phyloP scores from a whole-genome alignment of 306 rosid species.

The Castanospermum australe region DNA sequence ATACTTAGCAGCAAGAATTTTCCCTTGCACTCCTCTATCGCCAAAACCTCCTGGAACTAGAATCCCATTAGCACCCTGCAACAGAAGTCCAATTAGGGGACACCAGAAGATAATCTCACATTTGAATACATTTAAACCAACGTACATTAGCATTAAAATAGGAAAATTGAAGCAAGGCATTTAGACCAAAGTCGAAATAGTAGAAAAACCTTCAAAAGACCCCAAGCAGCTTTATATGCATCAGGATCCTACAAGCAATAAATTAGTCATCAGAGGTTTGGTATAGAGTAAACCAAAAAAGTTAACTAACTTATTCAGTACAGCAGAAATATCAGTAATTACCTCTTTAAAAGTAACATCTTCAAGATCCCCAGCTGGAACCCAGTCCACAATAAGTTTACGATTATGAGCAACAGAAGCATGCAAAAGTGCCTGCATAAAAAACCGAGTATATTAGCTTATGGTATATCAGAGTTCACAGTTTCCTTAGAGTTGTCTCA shows the following conservation, averaged over 20 bases:
- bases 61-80: slow-evolving; percentile 86
- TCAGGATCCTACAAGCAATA: slow-evolving; percentile 56
- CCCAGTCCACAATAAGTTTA: slow-evolving; percentile 74
- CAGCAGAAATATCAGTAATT: slow-evolving; percentile 6
- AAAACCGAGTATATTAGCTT: slow-evolving; percentile 17
- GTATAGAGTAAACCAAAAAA: not conserved
- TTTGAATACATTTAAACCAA: not conserved
- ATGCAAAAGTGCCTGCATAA: slow-evolving; percentile 73
- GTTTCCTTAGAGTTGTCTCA: not conserved
- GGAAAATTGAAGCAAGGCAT: slow-evolving; percentile 6
- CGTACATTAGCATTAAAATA: not conserved
- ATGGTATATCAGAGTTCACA: not conserved
- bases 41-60: slow-evolving; percentile 95
- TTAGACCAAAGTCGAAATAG: not conserved
- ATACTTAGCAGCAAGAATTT: slow-evolving; percentile 82
- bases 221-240: slow-evolving; percentile 66
- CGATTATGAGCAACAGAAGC: slow-evolving; percentile 63
- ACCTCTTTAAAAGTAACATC: slow-evolving; percentile 59
- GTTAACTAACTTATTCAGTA: not conserved
- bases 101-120: slow-evolving; percentile 2
- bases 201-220: slow-evolving; percentile 63
- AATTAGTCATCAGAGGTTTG: slow-evolving; percentile 12
- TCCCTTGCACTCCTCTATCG: slow-evolving; percentile 83
- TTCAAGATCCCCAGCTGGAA: slow-evolving; percentile 74
- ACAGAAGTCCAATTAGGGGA: slow-evolving; percentile 24